Evolutionary conservation across 306 rosid genomes (phyloP).

Genomic region (Quercus glauca): DNA sequence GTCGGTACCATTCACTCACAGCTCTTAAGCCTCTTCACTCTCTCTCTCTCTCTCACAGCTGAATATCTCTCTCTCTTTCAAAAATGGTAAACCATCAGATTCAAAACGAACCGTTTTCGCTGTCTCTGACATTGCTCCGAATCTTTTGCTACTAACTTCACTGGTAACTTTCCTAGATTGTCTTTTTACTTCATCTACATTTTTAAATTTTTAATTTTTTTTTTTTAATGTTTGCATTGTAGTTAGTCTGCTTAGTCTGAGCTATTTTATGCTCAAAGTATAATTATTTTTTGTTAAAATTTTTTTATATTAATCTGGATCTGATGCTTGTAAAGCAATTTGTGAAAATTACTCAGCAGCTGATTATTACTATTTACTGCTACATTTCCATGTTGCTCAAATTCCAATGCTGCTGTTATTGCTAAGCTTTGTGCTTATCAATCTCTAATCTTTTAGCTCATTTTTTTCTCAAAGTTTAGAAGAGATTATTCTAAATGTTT

Average conservation of each 20-base stretch:
- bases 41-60: neutral
- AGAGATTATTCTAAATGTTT: neutral
- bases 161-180: slow-evolving; percentile 22
- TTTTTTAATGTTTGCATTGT: slow-evolving; percentile 32
- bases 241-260: slow-evolving; percentile 20
- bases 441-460: slow-evolving; percentile 8
- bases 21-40: slow-evolving; percentile 2
- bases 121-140: slow-evolving; percentile 28
- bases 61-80: slow-evolving; percentile 4
- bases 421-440: neutral
- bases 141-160: slow-evolving; percentile 10
- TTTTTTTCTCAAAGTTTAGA: slow-evolving; percentile 16
- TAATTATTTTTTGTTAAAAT: slow-evolving; percentile 1
- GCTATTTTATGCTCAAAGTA: slow-evolving; percentile 13
- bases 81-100: slow-evolving; percentile 12
- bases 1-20: slow-evolving; percentile 24
- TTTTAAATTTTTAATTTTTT: neutral
- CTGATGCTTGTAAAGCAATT: slow-evolving; percentile 26
- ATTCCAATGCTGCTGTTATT: neutral
- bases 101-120: slow-evolving; percentile 4
- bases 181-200: slow-evolving; percentile 3
- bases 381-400: slow-evolving; percentile 7
- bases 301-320: slow-evolving; percentile 34
- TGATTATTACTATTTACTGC: slow-evolving; percentile 13
- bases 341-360: neutral